Evolutionary conservation across 2,329 filamentous ascomycete genomes (phyloP).

Genomic region (Elsinoe fawcettii): DNA sequence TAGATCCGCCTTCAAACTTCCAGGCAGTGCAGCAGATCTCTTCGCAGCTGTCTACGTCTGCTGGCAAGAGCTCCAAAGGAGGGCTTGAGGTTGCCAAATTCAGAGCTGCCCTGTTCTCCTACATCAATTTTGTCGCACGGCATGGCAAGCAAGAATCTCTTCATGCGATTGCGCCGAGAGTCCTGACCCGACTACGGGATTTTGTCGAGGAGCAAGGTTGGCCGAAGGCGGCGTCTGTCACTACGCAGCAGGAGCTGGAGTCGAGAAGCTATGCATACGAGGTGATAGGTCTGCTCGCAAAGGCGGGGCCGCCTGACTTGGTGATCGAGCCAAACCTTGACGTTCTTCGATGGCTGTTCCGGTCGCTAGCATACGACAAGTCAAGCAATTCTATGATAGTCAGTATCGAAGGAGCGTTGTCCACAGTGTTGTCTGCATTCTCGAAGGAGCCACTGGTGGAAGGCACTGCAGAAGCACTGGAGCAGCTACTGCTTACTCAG

Average conservation of each 20-base stretch:
- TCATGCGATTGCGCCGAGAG: conserved; percentile 55
- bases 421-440: conserved; percentile 61
- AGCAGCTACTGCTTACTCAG: conserved; percentile 58
- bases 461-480: conserved; percentile 38
- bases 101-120: conserved; percentile 73
- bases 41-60: background rate
- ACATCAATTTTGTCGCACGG: conserved; percentile 77
- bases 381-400: conserved; percentile 66
- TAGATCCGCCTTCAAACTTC: background rate
- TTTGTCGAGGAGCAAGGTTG: conserved; percentile 79
- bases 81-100: conserved; percentile 72
- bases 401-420: conserved; percentile 82
- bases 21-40: conserved; percentile 10
- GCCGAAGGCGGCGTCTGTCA: conserved; percentile 50
- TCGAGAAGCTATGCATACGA: conserved; percentile 81
- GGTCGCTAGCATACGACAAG: conserved; percentile 70
- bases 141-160: conserved; percentile 58
- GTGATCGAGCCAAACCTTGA: conserved; percentile 45
- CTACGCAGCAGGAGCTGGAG: conserved; percentile 47
- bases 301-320: conserved; percentile 53
- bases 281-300: conserved; percentile 73
- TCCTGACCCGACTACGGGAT: conserved; percentile 60
- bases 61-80: conserved; percentile 38
- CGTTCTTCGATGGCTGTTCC: conserved; percentile 70
- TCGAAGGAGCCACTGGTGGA: conserved; percentile 36